Base-by-base conservation (phyloP, 1,139 yeast genomes). In the Kodamaea alishanica region DNA sequence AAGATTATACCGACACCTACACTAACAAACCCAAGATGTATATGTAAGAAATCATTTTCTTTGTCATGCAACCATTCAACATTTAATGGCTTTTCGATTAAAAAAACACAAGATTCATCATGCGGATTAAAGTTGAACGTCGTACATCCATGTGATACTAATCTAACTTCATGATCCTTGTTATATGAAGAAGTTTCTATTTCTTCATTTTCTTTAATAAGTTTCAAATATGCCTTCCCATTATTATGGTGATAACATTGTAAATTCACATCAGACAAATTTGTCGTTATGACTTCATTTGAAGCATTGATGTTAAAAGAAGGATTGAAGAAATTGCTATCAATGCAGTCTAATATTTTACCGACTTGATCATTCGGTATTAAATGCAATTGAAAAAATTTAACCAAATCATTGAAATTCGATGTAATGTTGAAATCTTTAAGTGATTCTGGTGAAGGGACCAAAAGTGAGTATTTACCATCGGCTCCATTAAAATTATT, bases 131-230 rank as follows among this genome's bases (percentile, higher is more conserved):
- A 48, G 12, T 62, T 55, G 7, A 78, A 45, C 1, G 54, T 67
- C 0, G 89, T 72, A 50, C 90, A 81, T 1, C 96, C 97, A 50
- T 76, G 78, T 24, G 77, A 72, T 20, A 84, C 46, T 6, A 89
- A 64, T 37, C 81, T 67, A 0, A 85, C 84, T 48, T 83, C 88
- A 48, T 77, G 83, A 35, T 81, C 84, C 25, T 61, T 56, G 37
- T 69, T 65, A 10, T 84, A 84, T 40, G 79, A 72, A 9, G 56
- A 49, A 7, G 66, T 47, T 28, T 63, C 60, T n/a, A 74, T 37
- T 8, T 39, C 35, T 6, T 33, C 39, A 8, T 37, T 34, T 3
- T 33, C 27, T 3, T 31, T 30, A 22, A 34, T 41, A 47, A 62
- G 49, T 52, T 64, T 43, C 60, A 75, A 37, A 60, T 56, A 25